These are phyloP conservation scores for Lipomyces orientalis DNA, from an alignment of 805 yeast genomes.

Conservation along the genomic window DNA sequence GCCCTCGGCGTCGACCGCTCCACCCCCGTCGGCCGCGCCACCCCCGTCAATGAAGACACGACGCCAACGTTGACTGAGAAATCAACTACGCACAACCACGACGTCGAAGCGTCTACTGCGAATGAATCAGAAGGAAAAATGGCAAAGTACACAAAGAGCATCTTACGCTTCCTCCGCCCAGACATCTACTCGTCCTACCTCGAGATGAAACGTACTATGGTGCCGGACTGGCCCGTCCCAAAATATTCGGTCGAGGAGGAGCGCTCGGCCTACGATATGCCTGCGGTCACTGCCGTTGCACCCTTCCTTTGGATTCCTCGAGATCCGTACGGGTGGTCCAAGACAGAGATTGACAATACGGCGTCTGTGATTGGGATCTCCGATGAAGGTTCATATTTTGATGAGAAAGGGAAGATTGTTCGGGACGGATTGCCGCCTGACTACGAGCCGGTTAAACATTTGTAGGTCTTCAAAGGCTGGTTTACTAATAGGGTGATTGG, in stretches of 20 bases:
- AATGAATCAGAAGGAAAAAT: constrained; percentile 15
- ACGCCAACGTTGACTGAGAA: constrained; percentile 31
- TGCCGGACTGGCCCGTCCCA: constrained; percentile 43
- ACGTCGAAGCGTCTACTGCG: constrained; percentile 21
- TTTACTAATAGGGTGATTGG: background rate
- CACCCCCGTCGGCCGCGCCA: constrained; percentile 8
- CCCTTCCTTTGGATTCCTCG: constrained; percentile 92
- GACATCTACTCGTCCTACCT: constrained; percentile 35
- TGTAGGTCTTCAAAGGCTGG: constrained; percentile 10
- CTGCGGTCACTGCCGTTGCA: constrained; percentile 69
- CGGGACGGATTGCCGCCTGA: constrained; percentile 62
- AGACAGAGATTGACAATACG: constrained; percentile 61
- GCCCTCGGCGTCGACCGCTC: constrained; percentile 18
- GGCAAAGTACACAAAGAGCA: constrained; percentile 19
- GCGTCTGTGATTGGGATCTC: constrained; percentile 61
- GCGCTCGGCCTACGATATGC: constrained; percentile 74
- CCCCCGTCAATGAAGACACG: constrained; percentile 24
- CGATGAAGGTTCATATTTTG: constrained; percentile 70
- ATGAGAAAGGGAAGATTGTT: constrained; percentile 54
- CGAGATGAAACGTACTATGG: constrained; percentile 29
- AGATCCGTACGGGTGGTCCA: constrained; percentile 84
- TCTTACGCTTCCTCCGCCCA: constrained; percentile 37
- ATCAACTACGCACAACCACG: constrained; percentile 7
- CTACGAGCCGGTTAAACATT: constrained; percentile 24
- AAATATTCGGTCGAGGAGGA: constrained; percentile 50